phyloP scores from a whole-genome alignment of 768 basidiomycete genomes.

The Suillus discolor region DNA sequence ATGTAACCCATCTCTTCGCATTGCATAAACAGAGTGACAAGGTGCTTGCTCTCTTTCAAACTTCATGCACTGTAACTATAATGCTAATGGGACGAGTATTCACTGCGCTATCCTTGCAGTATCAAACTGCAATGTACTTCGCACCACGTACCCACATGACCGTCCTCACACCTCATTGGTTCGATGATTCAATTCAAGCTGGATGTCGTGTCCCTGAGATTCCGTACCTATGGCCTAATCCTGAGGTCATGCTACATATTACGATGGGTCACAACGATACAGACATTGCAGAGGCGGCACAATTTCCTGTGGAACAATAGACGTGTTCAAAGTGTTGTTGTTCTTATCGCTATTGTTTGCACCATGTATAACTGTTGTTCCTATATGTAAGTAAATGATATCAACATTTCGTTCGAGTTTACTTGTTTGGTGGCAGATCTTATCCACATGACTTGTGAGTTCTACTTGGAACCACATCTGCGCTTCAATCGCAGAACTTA shows the following conservation, averaged over 20 bases:
- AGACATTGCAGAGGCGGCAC: no score
- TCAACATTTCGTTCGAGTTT: background rate
- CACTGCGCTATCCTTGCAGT: conserved; percentile 26
- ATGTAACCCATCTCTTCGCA: conserved; percentile 87
- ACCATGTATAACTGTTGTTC: background rate
- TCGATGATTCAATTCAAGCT: conserved; percentile 74
- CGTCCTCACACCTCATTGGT: conserved; percentile 88
- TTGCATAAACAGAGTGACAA: conserved; percentile 51
- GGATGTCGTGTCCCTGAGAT: conserved; percentile 53
- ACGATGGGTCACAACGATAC: no score
- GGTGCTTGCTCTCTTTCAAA: conserved; percentile 31
- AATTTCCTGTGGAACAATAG: background rate
- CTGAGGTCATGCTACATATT: conserved; percentile 41
- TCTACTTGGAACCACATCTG: background rate
- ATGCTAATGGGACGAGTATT: background rate
- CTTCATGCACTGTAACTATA: no score
- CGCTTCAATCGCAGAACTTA: background rate
- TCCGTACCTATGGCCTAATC: conserved; percentile 77
- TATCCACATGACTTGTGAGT: background rate
- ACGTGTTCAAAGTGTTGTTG: background rate
- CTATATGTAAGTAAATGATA: conserved; percentile 4
- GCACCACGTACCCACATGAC: conserved; percentile 59
- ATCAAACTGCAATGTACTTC: conserved; percentile 56
- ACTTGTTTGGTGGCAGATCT: conserved; percentile 1
- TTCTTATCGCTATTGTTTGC: conserved; percentile 10